Conservation (phyloP, 1,284 basidiomycete species). For the Ustilago cynodontis region DNA sequence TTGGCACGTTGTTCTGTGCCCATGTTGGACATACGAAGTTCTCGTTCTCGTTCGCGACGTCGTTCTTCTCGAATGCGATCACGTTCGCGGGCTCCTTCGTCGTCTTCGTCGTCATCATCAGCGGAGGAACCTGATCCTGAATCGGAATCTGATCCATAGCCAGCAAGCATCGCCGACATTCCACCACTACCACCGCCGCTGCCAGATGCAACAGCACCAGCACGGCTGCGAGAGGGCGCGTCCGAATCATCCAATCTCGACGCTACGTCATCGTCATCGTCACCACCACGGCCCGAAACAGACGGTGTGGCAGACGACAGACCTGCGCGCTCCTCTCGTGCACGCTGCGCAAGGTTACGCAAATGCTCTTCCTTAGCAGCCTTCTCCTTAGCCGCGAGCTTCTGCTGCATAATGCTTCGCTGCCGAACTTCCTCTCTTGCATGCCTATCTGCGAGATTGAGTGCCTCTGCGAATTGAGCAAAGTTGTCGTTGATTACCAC, state of each 20-base stretch:
- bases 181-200: conserved; percentile 20
- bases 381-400: conserved; percentile 97
- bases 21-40: conserved; percentile 99
- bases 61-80: conserved; percentile 93
- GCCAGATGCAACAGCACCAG: background rate
- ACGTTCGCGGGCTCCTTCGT: conserved; percentile 85
- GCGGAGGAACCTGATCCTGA: conserved; percentile 73
- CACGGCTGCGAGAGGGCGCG: conserved; percentile 2
- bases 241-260: conserved; percentile 32
- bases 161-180: conserved; percentile 47
- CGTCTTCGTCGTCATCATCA: conserved; percentile 72
- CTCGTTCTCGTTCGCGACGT: conserved; percentile 90
- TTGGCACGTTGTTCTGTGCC: conserved; percentile 95
- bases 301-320: conserved; percentile 70
- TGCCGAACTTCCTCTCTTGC: conserved; percentile 97
- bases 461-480: conserved; percentile 96
- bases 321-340: conserved; percentile 91
- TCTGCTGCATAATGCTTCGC: conserved; percentile 96
- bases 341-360: conserved; percentile 90
- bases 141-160: conserved; percentile 78
- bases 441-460: conserved; percentile 96
- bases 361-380: conserved; percentile 96
- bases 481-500: conserved; percentile 99
- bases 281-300: conserved; percentile 17
- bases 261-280: conserved; percentile 27